phyloP scores from a whole-genome alignment of 768 basidiomycete genomes.

The Hypholoma fasciculare region DNA sequence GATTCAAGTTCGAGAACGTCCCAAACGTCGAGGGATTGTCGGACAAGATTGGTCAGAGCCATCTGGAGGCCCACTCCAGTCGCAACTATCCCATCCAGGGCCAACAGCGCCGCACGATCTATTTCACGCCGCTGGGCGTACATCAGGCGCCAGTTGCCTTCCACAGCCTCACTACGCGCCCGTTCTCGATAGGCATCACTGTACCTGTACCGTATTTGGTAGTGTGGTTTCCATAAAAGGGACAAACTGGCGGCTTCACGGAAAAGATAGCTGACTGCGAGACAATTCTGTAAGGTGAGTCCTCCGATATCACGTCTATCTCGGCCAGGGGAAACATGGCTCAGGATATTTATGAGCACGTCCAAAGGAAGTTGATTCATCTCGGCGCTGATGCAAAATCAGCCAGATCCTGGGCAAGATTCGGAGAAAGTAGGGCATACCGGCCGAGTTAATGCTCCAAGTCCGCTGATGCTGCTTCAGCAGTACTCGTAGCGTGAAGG shows the following conservation, averaged over 20 bases:
- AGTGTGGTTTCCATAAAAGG: conserved; percentile 54
- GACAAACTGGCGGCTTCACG: conserved; percentile 42
- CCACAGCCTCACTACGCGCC: conserved; percentile 25
- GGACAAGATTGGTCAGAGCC: conserved; percentile 37
- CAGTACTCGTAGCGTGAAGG: too few species aligned
- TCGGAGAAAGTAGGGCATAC: neutral
- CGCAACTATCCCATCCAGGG: conserved; percentile 41
- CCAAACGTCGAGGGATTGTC: conserved; percentile 55
- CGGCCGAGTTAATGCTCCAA: neutral
- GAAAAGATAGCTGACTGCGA: conserved; percentile 36
- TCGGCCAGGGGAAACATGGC: conserved; percentile 19
- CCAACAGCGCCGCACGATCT: conserved; percentile 40
- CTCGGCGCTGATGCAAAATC: conserved; percentile 34
- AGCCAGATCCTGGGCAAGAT: conserved; percentile 24
- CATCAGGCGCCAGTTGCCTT: conserved; percentile 44
- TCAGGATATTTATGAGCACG: conserved; percentile 26
- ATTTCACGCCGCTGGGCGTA: conserved; percentile 45
- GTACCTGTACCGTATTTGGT: conserved; percentile 47
- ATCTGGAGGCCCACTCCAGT: conserved; percentile 37
- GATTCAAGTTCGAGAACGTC: conserved; percentile 46
- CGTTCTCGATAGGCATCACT: conserved; percentile 36
- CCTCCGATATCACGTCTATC: conserved; percentile 20
- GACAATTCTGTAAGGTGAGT: conserved; percentile 39
- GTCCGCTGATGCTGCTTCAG: too few species aligned
- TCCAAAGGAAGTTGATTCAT: conserved; percentile 28